phyloP scores from a whole-genome alignment of 2,329 filamentous ascomycete genomes.

The Microthyrium microscopicum region DNA sequence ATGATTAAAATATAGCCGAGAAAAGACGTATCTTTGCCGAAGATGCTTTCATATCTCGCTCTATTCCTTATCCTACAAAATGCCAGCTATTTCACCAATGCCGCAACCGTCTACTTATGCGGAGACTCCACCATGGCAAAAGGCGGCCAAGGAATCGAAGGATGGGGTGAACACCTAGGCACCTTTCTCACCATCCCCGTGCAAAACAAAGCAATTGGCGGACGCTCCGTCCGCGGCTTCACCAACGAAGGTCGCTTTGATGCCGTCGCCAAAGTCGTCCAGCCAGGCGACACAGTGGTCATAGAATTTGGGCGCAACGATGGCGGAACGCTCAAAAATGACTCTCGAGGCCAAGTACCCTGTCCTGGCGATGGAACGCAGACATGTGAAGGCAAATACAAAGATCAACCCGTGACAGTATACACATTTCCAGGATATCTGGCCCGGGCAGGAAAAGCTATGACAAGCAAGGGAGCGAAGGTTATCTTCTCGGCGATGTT shows the following conservation, averaged over 20 bases:
- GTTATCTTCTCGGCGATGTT: constrained; percentile 44
- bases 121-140: constrained; percentile 8
- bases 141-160: constrained; percentile 16
- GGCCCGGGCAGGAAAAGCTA: constrained; percentile 36
- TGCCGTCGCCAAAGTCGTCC: constrained; percentile 34
- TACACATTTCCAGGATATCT: constrained; percentile 46
- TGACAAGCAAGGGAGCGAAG: constrained; percentile 40
- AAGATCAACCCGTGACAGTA: constrained; percentile 37
- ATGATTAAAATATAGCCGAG: too few relatives aligned
- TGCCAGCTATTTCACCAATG: too few relatives aligned
- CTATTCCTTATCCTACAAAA: too few relatives aligned
- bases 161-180: constrained; percentile 46
- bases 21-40: too few relatives aligned
- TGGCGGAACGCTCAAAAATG: constrained; percentile 38
- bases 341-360: constrained; percentile 46
- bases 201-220: constrained; percentile 48
- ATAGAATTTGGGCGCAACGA: constrained; percentile 64
- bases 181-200: constrained; percentile 35
- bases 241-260: constrained; percentile 49
- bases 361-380: constrained; percentile 40
- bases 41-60: too few relatives aligned
- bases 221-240: constrained; percentile 49
- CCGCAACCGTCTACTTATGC: constrained; percentile 3
- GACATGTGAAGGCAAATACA: constrained; percentile 27
- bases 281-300: constrained; percentile 46